These are phyloP conservation scores for Sparassis latifolia DNA, from an alignment of 1,284 basidiomycete genomes.

Conservation along the genomic window DNA sequence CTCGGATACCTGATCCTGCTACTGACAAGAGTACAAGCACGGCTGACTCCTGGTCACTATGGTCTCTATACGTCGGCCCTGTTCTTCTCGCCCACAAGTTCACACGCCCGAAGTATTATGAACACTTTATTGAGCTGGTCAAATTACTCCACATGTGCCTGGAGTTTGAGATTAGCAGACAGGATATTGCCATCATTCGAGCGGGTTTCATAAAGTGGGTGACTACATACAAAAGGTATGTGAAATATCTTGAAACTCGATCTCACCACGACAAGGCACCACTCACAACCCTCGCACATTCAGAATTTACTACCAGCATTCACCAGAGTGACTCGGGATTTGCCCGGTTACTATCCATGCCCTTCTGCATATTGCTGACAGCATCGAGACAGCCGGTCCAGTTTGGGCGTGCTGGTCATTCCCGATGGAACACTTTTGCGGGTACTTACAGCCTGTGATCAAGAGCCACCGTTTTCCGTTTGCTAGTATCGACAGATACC, in stretches of 20 bases:
- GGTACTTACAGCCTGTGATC: slow-evolving; percentile 9
- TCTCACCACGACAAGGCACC: background rate
- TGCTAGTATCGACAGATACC: slow-evolving; percentile 18
- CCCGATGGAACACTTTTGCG: background rate
- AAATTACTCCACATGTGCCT: slow-evolving; percentile 33
- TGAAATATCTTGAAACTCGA: slow-evolving; percentile 1
- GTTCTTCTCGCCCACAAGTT: slow-evolving; percentile 8
- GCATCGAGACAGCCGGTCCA: background rate
- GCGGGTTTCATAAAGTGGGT: slow-evolving; percentile 35
- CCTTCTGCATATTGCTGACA: background rate
- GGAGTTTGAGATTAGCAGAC: slow-evolving; percentile 30
- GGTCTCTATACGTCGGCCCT: no score
- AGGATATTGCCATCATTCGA: slow-evolving; percentile 27
- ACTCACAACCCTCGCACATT: background rate
- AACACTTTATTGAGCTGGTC: slow-evolving; percentile 37
- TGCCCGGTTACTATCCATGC: background rate
- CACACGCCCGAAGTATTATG: slow-evolving; percentile 29
- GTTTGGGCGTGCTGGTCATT: background rate
- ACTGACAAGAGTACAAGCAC: no score
- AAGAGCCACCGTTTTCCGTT: slow-evolving; percentile 19
- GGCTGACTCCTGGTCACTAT: no score
- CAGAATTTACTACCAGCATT: slow-evolving; percentile 35
- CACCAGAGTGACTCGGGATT: slow-evolving; percentile 21
- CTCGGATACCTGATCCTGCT: no score
- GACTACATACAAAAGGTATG: slow-evolving; percentile 33